These are phyloP conservation scores for Cladosporium halotolerans DNA, from an alignment of 2,329 filamentous ascomycete genomes.

Conservation along the genomic window DNA sequence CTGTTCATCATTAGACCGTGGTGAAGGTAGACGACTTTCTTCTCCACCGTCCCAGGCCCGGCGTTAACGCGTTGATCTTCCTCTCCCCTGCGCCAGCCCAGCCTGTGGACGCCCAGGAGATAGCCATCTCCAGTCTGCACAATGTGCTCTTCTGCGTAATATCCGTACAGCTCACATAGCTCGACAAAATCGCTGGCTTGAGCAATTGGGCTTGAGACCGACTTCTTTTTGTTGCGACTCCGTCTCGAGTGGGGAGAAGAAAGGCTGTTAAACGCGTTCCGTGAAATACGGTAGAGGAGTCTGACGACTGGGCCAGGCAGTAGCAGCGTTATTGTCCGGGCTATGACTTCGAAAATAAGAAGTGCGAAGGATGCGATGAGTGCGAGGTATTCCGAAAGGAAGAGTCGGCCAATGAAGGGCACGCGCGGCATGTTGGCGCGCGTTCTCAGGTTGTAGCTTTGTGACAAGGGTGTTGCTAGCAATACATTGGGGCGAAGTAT, in stretches of 20 bases:
- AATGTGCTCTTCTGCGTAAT: conserved; percentile 92
- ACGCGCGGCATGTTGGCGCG: conserved; percentile 48
- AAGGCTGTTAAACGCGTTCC: conserved; percentile 73
- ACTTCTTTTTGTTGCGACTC: conserved; percentile 61
- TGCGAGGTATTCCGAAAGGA: conserved; percentile 72
- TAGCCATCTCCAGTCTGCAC: conserved; percentile 93
- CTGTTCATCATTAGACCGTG: conserved; percentile 98
- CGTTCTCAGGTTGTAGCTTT: neutral
- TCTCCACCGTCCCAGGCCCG: conserved; percentile 60
- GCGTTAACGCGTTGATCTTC: conserved; percentile 72
- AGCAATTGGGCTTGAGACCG: conserved; percentile 54
- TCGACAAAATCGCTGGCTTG: conserved; percentile 89
- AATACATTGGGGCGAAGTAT: conserved; percentile 1
- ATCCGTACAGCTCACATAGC: conserved; percentile 85
- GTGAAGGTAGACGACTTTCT: conserved; percentile 88
- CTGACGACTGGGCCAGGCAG: conserved; percentile 75
- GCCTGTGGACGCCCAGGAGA: conserved; percentile 78
- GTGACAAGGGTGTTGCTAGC: neutral
- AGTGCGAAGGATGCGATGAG: conserved; percentile 78
- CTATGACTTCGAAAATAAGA: conserved; percentile 72
- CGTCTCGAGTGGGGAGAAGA: conserved; percentile 63
- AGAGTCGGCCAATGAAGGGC: conserved; percentile 57
- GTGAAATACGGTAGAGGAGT: conserved; percentile 76
- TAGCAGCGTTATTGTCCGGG: conserved; percentile 79
- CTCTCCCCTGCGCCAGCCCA: conserved; percentile 78